Evolutionary conservation across 495 filamentous ascomycete genomes (phyloP).

Genomic region (Delitschia confertaspora): DNA sequence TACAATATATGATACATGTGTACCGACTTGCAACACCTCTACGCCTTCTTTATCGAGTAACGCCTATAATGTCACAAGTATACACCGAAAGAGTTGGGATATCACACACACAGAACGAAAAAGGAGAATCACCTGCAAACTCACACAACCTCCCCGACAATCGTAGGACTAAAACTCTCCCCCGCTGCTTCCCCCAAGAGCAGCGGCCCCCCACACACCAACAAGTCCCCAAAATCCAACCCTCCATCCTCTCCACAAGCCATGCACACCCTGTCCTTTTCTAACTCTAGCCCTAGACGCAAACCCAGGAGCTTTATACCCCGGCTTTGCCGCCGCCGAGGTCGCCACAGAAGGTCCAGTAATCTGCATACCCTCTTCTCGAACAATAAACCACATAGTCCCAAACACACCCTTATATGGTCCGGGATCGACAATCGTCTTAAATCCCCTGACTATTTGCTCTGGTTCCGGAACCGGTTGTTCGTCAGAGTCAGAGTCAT

Average conservation of each 20-base stretch:
- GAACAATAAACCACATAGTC: constrained; percentile 78
- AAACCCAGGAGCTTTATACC: constrained; percentile 23
- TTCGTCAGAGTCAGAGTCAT: constrained; percentile 26
- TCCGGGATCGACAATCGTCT: constrained; percentile 65
- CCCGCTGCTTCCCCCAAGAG: constrained; percentile 44
- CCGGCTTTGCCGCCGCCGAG: constrained; percentile 31
- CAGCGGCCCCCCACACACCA: constrained; percentile 69
- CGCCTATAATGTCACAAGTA: no score
- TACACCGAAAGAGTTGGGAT: no score
- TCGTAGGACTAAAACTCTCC: constrained; percentile 51
- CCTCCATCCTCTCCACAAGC: constrained; percentile 88
- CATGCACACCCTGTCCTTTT: constrained; percentile 71
- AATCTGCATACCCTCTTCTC: constrained; percentile 60
- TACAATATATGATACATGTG: no score
- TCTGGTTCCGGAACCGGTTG: no score
- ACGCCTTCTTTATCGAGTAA: no score
- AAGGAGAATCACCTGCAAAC: no score
- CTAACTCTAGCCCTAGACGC: constrained; percentile 39
- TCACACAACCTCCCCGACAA: no score
- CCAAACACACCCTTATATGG: constrained; percentile 73
- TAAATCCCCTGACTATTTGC: constrained; percentile 44
- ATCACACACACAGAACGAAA: no score
- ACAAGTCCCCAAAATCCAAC: constrained; percentile 93
- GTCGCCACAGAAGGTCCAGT: constrained; percentile 34
- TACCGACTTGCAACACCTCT: no score